Conservation (phyloP, 2,329 filamentous ascomycete genomes). For the Cladosporium velox region DNA sequence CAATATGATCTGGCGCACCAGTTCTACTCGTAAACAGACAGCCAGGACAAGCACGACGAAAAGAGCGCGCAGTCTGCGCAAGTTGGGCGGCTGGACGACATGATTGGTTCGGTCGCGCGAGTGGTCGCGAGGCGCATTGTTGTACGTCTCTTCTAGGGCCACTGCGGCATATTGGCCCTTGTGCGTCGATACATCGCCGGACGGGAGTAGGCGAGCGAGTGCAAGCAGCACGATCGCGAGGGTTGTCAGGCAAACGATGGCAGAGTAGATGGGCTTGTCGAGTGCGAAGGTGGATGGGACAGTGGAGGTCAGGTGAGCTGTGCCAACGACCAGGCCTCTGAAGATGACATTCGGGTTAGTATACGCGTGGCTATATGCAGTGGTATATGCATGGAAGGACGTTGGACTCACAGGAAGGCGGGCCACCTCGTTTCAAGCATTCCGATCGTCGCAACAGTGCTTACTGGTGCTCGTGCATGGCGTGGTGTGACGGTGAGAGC, state of each 20-base stretch:
- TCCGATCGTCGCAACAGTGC: neutral
- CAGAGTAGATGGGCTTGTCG: slow-evolving; percentile 50
- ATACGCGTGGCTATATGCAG: neutral
- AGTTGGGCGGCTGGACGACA: slow-evolving; percentile 30
- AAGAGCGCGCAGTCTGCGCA: slow-evolving; percentile 31
- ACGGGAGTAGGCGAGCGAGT: slow-evolving; percentile 39
- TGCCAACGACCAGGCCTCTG: slow-evolving; percentile 35
- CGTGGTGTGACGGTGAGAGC: neutral
- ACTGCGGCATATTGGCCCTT: slow-evolving; percentile 31
- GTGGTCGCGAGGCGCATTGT: slow-evolving; percentile 24
- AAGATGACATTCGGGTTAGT: neutral
- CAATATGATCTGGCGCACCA: slow-evolving; percentile 44
- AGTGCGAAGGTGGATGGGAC: slow-evolving; percentile 36
- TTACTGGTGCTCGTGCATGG: neutral
- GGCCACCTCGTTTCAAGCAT: slow-evolving; percentile 15
- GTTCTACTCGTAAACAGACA: slow-evolving; percentile 39
- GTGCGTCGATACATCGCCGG: slow-evolving; percentile 26
- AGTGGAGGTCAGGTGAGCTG: slow-evolving; percentile 29
- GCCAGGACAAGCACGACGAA: slow-evolving; percentile 35
- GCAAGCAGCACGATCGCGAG: slow-evolving; percentile 43
- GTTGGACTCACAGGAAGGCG: slow-evolving; percentile 19
- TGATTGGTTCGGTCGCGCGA: slow-evolving; percentile 27
- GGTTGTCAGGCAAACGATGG: slow-evolving; percentile 44
- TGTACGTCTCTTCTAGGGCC: slow-evolving; percentile 33
- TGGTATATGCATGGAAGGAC: neutral